Evolutionary conservation across 495 filamentous ascomycete species (phyloP).

Genomic region (Chaetomium cochliodes): DNA sequence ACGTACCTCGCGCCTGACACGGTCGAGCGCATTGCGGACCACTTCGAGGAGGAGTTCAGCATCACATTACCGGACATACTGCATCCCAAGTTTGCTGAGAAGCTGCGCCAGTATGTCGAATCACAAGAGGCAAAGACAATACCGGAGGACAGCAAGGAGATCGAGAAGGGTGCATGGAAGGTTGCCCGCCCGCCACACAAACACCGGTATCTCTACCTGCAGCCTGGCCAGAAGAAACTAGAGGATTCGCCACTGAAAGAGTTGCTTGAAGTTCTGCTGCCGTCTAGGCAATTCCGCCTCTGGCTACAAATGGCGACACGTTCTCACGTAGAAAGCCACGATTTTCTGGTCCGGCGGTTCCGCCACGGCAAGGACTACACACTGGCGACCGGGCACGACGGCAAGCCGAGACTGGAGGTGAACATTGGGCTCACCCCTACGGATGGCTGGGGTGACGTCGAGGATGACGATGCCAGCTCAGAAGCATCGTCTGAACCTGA

Average conservation of each 20-base stretch:
- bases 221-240: conserved; percentile 37
- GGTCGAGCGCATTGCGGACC: conserved; percentile 71
- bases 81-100: conserved; percentile 67
- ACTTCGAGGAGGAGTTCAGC: conserved; percentile 78
- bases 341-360: conserved; percentile 79
- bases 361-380: conserved; percentile 86
- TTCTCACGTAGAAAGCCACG: conserved; percentile 60
- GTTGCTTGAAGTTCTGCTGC: conserved; percentile 73
- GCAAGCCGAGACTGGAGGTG: conserved; percentile 80
- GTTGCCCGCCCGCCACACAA: conserved; percentile 91
- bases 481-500: conserved; percentile 36
- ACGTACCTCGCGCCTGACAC: conserved; percentile 94
- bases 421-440: conserved; percentile 81
- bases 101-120: conserved; percentile 66
- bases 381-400: conserved; percentile 79
- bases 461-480: conserved; percentile 46
- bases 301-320: conserved; percentile 84
- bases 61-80: conserved; percentile 77
- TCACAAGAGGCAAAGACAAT: conserved; percentile 56
- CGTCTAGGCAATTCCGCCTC: conserved; percentile 81
- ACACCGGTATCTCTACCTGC: conserved; percentile 84
- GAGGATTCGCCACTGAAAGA: conserved; percentile 64
- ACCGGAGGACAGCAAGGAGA: conserved; percentile 51
- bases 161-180: conserved; percentile 64
- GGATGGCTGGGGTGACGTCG: conserved; percentile 74